Evolutionary conservation across 1,284 basidiomycete genomes (phyloP).

Genomic region (Peniophora sp.): DNA sequence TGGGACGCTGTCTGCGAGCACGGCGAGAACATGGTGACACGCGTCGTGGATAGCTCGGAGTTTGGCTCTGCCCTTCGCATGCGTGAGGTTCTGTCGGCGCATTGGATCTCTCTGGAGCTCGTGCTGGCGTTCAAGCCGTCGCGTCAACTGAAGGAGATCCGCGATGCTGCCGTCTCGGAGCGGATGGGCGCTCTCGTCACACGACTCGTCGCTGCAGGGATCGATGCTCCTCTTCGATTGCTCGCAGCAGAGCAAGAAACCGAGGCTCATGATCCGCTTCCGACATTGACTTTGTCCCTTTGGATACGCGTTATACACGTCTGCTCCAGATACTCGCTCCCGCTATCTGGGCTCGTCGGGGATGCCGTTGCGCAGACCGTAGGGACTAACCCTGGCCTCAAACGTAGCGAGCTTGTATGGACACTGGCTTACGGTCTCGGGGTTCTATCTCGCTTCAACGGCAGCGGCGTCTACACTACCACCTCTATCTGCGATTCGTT

Average conservation of each 20-base stretch:
- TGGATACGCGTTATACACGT: constrained; percentile 77
- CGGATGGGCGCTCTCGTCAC: constrained; percentile 1
- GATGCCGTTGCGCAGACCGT: neutral
- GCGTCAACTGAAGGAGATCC: neutral
- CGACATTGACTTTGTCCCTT: constrained; percentile 44
- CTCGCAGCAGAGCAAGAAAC: constrained; percentile 29
- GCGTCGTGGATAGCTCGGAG: no score
- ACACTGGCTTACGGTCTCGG: constrained; percentile 63
- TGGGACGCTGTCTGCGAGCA: no score
- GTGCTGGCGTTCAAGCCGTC: neutral
- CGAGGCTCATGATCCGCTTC: constrained; percentile 26
- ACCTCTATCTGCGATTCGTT: constrained; percentile 43
- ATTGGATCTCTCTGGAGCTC: no score
- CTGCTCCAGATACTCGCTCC: constrained; percentile 11
- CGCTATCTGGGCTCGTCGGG: constrained; percentile 7
- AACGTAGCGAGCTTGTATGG: constrained; percentile 70
- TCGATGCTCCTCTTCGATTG: constrained; percentile 18
- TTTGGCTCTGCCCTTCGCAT: no score
- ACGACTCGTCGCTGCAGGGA: constrained; percentile 1
- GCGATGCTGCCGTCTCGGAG: constrained; percentile 17
- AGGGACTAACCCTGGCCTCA: constrained; percentile 29
- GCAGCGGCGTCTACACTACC: constrained; percentile 49
- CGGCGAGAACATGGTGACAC: no score
- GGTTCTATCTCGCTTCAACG: constrained; percentile 74
- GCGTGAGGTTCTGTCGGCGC: no score